A percentile compares a stretch with the other conserved stretches of the same genome.
phyloP scores from a whole-genome alignment of 2,329 filamentous ascomycete species.

The Tolypocladium cylindrosporum region DNA sequence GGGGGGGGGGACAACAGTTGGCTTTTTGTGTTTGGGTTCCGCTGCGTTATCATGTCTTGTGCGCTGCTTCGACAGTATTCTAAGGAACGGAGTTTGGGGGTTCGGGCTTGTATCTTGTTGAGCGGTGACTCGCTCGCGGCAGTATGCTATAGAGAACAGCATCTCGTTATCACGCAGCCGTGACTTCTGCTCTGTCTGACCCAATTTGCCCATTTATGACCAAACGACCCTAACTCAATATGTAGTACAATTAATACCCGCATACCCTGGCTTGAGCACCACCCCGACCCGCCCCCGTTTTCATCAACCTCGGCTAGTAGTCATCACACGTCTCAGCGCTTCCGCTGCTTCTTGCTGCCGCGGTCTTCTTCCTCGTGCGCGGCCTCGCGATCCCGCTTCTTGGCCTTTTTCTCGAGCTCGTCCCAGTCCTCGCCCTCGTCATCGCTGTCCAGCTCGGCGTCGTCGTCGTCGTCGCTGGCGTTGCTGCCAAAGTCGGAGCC shows the following conservation, averaged over 20 bases:
- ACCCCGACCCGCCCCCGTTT: neutral
- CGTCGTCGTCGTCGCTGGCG: constrained; percentile 64
- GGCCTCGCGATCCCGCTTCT: constrained; percentile 67
- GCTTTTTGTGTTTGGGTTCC: neutral
- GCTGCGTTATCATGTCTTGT: neutral
- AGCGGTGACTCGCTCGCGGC: neutral
- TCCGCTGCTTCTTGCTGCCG: constrained; percentile 43
- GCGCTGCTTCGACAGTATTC: neutral
- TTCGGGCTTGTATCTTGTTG: neutral
- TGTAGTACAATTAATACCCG: neutral
- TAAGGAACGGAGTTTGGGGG: neutral
- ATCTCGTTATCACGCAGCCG: neutral
- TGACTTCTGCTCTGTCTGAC: neutral
- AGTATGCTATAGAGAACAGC: neutral
- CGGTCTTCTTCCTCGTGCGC: constrained; percentile 48
- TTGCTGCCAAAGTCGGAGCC: constrained; percentile 93
- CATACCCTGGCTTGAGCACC: neutral
- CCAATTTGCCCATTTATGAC: neutral
- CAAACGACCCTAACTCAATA: neutral
- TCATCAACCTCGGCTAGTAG: neutral
- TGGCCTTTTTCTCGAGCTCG: constrained; percentile 83
- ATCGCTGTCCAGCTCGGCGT: constrained; percentile 53
- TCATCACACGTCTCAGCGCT: constrained; percentile 16
- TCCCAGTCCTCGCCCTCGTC: constrained; percentile 89
- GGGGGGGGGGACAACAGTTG: neutral